Percentiles rank a stretch among this genome's conserved stretches.
These are phyloP conservation scores for Claviceps purpurea DNA, from an alignment of 2,329 filamentous ascomycete genomes.

Conservation along the genomic window DNA sequence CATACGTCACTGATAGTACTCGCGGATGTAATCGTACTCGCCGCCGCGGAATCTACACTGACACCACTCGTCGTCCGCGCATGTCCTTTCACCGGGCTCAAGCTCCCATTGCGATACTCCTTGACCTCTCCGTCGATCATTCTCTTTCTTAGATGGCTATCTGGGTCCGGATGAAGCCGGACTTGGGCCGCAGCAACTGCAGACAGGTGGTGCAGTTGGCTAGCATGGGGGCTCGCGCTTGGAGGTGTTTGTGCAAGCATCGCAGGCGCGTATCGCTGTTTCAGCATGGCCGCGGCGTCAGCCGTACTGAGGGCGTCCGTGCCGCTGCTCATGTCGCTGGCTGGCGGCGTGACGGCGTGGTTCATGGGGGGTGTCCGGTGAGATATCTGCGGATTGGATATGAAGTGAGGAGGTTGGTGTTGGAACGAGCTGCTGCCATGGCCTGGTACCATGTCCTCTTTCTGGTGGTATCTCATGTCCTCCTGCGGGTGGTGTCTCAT, in stretches of 20 bases:
- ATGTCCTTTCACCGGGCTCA: constrained; percentile 42
- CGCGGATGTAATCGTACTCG: constrained; percentile 32
- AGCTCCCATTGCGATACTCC: constrained; percentile 26
- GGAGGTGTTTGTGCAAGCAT: neutral
- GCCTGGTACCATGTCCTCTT: neutral
- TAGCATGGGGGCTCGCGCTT: constrained; percentile 35
- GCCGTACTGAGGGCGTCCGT: constrained; percentile 5
- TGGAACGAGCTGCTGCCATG: constrained; percentile 7
- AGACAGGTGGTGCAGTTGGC: constrained; percentile 44
- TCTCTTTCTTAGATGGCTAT: constrained; percentile 46
- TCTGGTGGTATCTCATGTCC: no score
- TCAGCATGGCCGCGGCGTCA: constrained; percentile 9
- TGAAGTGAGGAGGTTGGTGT: constrained; percentile 5
- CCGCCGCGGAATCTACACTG: constrained; percentile 43
- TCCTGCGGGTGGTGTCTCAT: no score
- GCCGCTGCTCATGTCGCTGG: constrained; percentile 12
- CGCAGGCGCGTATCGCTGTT: neutral
- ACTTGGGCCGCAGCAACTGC: constrained; percentile 42
- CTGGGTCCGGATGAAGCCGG: constrained; percentile 28
- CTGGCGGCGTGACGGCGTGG: constrained; percentile 16
- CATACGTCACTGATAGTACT: constrained; percentile 57
- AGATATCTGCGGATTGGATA: constrained; percentile 16
- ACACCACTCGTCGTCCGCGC: constrained; percentile 60
- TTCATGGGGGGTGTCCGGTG: constrained; percentile 14
- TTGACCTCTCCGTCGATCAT: constrained; percentile 67